Conservation (phyloP, 148 eudicot genomes). For the Camellia lanceoleosa region DNA sequence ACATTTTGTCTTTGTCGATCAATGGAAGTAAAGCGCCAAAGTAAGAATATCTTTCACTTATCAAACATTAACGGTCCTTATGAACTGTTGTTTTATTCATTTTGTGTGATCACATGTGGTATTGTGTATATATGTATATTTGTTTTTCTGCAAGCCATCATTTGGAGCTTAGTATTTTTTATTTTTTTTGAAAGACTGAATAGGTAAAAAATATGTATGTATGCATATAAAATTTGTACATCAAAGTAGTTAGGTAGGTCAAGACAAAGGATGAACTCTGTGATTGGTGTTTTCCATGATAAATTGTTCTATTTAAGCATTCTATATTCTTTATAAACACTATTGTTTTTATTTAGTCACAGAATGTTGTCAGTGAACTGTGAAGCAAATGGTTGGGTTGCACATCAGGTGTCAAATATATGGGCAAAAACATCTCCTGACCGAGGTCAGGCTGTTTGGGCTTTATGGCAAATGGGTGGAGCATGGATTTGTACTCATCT, state of each 20-base stretch:
- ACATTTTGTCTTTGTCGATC: conserved; percentile 43
- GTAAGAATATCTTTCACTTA: conserved; percentile 19
- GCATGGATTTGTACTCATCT: conserved; percentile 88
- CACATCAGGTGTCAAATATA: conserved; percentile 72
- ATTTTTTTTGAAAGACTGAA: too few species aligned
- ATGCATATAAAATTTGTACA: too few species aligned
- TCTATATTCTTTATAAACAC: background rate
- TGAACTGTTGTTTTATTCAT: background rate
- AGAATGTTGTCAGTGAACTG: conserved; percentile 53
- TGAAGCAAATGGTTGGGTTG: conserved; percentile 75
- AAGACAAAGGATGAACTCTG: background rate
- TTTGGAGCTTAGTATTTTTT: too few species aligned
- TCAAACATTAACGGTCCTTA: background rate
- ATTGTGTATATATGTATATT: too few species aligned
- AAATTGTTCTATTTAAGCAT: background rate
- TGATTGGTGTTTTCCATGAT: background rate
- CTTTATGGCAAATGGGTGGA: conserved; percentile 91
- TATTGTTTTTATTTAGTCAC: conserved; percentile 20
- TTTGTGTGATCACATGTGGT: background rate
- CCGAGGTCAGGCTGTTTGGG: conserved; percentile 65
- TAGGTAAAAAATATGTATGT: too few species aligned
- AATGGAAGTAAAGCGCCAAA: conserved; percentile 73
- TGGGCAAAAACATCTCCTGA: conserved; percentile 86
- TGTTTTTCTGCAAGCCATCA: too few species aligned
- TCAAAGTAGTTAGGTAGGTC: too few species aligned